Conservation (phyloP, 176 grass and related monocot species). For the Oryza meridionalis region DNA sequence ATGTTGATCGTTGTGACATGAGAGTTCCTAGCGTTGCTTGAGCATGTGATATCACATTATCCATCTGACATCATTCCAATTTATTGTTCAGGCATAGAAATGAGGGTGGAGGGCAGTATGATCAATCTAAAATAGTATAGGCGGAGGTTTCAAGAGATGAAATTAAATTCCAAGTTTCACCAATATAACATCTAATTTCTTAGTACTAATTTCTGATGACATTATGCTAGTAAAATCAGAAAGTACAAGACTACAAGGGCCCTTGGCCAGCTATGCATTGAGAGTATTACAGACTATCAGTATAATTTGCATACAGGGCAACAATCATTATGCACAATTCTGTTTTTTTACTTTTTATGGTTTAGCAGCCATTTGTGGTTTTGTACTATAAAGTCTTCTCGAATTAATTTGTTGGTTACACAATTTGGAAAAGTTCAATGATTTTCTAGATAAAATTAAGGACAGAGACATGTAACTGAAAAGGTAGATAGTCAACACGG, state of each 20-base stretch:
- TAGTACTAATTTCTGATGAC: neutral
- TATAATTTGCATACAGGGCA: neutral
- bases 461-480: neutral
- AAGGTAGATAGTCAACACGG: neutral
- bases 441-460: neutral
- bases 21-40: slow-evolving; percentile 87
- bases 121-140: neutral
- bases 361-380: neutral
- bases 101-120: neutral
- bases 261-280: neutral
- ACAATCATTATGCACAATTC: neutral
- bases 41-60: slow-evolving; percentile 95
- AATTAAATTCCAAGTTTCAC: neutral
- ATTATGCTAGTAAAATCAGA: neutral
- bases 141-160: no score
- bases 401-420: neutral
- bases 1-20: slow-evolving; percentile 88
- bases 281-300: neutral
- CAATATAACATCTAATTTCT: neutral
- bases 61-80: slow-evolving; percentile 71
- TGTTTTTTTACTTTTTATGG: neutral
- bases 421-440: neutral
- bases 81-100: slow-evolving; percentile 16
- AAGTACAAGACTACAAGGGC: neutral
- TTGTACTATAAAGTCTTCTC: neutral